Evolutionary conservation across 495 filamentous ascomycete species (phyloP).

Genomic region (Talaromyces adpressus): DNA sequence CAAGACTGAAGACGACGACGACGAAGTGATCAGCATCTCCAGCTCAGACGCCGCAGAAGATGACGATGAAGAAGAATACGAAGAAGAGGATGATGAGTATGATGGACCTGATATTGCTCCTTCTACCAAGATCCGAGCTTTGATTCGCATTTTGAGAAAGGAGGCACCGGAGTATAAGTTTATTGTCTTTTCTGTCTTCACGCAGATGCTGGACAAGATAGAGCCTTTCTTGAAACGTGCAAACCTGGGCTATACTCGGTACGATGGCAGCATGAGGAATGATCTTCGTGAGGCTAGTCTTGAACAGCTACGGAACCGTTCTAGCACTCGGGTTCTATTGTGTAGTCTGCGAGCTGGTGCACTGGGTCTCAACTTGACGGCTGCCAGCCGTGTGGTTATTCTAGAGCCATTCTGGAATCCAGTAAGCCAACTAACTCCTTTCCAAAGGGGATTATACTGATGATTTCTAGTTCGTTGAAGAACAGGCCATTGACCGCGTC

Average conservation of each 20-base stretch:
- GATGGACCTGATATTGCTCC: constrained; percentile 49
- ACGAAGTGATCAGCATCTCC: constrained; percentile 23
- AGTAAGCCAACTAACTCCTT: constrained; percentile 40
- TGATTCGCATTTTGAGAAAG: constrained; percentile 71
- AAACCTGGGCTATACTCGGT: constrained; percentile 71
- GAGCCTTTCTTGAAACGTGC: constrained; percentile 79
- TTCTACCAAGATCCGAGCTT: constrained; percentile 85
- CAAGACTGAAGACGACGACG: constrained; percentile 41
- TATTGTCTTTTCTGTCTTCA: constrained; percentile 97
- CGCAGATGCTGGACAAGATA: constrained; percentile 93
- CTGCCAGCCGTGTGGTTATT: constrained; percentile 87
- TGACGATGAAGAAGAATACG: constrained; percentile 21
- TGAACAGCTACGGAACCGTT: constrained; percentile 64
- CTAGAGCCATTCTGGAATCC: constrained; percentile 99
- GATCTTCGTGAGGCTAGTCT: constrained; percentile 85
- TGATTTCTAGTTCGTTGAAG: constrained; percentile 71
- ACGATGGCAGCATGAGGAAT: constrained; percentile 94
- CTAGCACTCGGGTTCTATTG: constrained; percentile 68
- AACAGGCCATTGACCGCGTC: constrained; percentile 97
- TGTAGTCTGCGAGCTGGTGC: constrained; percentile 92
- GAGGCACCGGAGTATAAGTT: constrained; percentile 80
- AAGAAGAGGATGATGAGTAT: constrained; percentile 25
- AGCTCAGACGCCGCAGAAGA: constrained; percentile 27
- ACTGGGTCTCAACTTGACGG: constrained; percentile 88
- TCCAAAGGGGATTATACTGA: not conserved